Conservation (phyloP, 2,329 filamentous ascomycete genomes). For the Microsporum audouinii region DNA sequence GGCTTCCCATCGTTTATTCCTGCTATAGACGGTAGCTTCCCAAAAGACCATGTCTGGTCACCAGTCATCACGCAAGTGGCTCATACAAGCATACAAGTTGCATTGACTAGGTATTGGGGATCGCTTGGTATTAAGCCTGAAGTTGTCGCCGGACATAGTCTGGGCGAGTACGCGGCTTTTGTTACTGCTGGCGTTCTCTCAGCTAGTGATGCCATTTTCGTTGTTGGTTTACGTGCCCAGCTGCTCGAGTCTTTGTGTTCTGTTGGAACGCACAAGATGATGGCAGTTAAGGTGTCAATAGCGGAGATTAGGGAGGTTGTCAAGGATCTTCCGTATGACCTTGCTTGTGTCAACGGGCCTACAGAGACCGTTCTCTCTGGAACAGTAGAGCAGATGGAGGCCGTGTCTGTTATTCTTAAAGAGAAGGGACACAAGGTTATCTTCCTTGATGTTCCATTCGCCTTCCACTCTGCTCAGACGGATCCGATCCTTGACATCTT, state of each 20-base stretch:
- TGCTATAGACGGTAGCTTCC: constrained; percentile 18
- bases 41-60: constrained; percentile 15
- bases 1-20: constrained; percentile 23
- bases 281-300: constrained; percentile 42
- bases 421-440: constrained; percentile 48
- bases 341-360: constrained; percentile 66
- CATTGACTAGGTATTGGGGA: constrained; percentile 21
- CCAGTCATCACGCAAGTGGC: constrained; percentile 14
- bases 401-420: constrained; percentile 40
- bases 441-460: constrained; percentile 53
- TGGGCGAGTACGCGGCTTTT: constrained; percentile 25
- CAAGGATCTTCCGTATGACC: constrained; percentile 35
- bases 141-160: constrained; percentile 23
- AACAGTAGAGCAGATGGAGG: constrained; percentile 48
- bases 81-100: constrained; percentile 23
- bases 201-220: constrained; percentile 13
- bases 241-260: constrained; percentile 55
- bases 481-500: constrained; percentile 53
- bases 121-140: constrained; percentile 19
- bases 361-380: constrained; percentile 63
- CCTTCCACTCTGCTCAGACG: constrained; percentile 56
- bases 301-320: constrained; percentile 37
- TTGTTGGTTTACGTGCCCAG: constrained; percentile 42
- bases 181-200: constrained; percentile 19
- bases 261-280: constrained; percentile 55